phyloP scores from a whole-genome alignment of 352 stramenopile genomes.

The Pythium vanterpoolii region DNA sequence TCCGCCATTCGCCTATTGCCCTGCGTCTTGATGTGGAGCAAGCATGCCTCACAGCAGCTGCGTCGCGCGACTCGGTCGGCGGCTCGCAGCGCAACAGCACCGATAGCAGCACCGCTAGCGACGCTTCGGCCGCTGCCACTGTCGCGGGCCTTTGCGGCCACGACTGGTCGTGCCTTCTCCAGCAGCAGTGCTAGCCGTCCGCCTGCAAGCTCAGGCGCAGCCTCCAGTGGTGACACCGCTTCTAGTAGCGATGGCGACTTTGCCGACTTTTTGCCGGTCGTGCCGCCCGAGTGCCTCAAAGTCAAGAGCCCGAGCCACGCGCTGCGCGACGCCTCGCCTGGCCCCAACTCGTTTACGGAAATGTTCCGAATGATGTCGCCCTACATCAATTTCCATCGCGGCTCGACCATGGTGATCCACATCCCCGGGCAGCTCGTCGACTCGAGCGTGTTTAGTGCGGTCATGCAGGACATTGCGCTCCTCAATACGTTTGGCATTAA shows the following conservation, averaged over 20 bases:
- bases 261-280: constrained; percentile 66
- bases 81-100: constrained; percentile 14
- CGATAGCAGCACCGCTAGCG: constrained; percentile 14
- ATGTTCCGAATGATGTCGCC: constrained; percentile 96
- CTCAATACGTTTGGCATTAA: constrained; percentile 95
- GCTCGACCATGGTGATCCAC: constrained; percentile 95
- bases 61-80: constrained; percentile 23
- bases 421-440: constrained; percentile 94
- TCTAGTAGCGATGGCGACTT: constrained; percentile 19
- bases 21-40: constrained; percentile 28
- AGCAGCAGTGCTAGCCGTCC: neutral
- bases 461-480: constrained; percentile 95
- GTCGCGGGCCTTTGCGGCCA: neutral
- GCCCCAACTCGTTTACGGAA: constrained; percentile 72
- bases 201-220: neutral
- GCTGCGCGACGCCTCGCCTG: constrained; percentile 22
- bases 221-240: neutral
- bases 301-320: constrained; percentile 37
- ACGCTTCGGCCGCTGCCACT: neutral
- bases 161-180: constrained; percentile 5
- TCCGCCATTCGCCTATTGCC: constrained; percentile 10
- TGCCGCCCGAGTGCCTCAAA: constrained; percentile 74
- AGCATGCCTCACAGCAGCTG: constrained; percentile 25
- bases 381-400: constrained; percentile 97
- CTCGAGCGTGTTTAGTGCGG: constrained; percentile 86